Conservation (phyloP, 2,329 filamentous ascomycete species). For the Ophiostoma himal-ulmi region DNA sequence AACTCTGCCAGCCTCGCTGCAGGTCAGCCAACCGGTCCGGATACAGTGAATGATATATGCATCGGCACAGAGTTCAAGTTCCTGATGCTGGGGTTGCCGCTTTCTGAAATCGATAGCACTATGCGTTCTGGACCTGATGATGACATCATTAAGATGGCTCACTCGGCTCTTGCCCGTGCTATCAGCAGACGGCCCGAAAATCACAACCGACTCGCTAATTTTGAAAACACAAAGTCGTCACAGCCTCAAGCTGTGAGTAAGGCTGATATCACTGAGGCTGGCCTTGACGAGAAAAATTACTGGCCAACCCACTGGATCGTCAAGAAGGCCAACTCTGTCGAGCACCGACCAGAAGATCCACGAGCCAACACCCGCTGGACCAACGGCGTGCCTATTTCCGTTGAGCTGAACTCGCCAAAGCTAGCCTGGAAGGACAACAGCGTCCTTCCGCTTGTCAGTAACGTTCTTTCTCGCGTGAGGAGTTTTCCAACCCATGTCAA, state of each 20-base stretch:
- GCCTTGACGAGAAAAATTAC: slow-evolving; percentile 31
- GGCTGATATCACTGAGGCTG: slow-evolving; percentile 28
- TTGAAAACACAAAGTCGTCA: background rate
- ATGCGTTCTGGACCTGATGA: background rate
- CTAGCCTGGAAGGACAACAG: slow-evolving; percentile 29
- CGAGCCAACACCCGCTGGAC: slow-evolving; percentile 20
- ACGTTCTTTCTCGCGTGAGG: slow-evolving; percentile 30
- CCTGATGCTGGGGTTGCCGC: slow-evolving; percentile 30
- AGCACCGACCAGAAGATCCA: slow-evolving; percentile 29
- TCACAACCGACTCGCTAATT: background rate
- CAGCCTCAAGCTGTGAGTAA: slow-evolving; percentile 28
- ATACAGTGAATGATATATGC: slow-evolving; percentile 27
- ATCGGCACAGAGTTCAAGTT: slow-evolving; percentile 35
- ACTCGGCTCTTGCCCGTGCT: slow-evolving; percentile 28
- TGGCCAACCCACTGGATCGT: slow-evolving; percentile 39
- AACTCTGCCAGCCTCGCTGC: background rate
- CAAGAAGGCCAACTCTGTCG: slow-evolving; percentile 39
- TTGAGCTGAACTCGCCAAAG: slow-evolving; percentile 38
- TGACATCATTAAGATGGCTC: slow-evolving; percentile 26
- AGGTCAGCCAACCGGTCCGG: slow-evolving; percentile 16
- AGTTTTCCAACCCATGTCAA: slow-evolving; percentile 31
- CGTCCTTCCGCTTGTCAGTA: slow-evolving; percentile 25
- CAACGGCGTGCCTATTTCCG: slow-evolving; percentile 33
- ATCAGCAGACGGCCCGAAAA: slow-evolving; percentile 25
- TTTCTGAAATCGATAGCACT: background rate